A percentile compares a stretch with the other conserved stretches of the same genome.
phyloP scores from a whole-genome alignment of 1,139 yeast genomes.

The Trichomonascaceae sp. region DNA sequence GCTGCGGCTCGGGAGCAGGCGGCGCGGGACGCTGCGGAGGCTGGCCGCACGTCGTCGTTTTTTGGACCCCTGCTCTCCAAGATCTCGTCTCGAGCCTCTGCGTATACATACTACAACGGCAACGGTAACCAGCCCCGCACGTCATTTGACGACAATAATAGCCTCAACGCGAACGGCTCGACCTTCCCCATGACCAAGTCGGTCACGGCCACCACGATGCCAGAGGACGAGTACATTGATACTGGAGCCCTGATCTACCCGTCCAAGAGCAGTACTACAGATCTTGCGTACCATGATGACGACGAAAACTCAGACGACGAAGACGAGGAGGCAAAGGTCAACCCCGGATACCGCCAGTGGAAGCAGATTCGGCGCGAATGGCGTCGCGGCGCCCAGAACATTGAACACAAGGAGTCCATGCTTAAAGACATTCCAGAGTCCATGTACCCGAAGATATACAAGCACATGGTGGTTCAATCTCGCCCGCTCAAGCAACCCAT shows the following conservation, averaged over 20 bases:
- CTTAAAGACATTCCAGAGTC: constrained; percentile 19
- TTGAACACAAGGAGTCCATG: constrained; percentile 8
- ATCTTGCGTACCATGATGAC: constrained; percentile 2
- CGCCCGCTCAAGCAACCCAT: constrained; percentile 38
- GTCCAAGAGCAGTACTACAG: not conserved
- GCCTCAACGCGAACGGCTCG: no score
- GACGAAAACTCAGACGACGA: constrained; percentile 8
- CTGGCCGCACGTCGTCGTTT: not conserved
- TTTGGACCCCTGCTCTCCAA: not conserved
- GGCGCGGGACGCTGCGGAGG: not conserved
- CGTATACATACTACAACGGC: no score
- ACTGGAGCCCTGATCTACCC: not conserved
- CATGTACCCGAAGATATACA: constrained; percentile 31
- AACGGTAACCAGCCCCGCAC: no score
- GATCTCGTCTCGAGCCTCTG: not conserved
- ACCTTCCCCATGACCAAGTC: not conserved
- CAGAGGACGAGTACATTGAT: not conserved
- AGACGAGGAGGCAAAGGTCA: constrained; percentile 18
- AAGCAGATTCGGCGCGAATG: constrained; percentile 17
- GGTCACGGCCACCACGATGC: not conserved
- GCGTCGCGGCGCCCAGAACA: constrained; percentile 12
- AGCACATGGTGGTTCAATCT: constrained; percentile 37
- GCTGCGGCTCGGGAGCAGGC: no score
- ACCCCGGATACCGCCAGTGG: constrained; percentile 22
- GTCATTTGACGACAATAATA: not conserved